Conservation (phyloP, 2,329 filamentous ascomycete genomes). For the Hortaea werneckii region DNA sequence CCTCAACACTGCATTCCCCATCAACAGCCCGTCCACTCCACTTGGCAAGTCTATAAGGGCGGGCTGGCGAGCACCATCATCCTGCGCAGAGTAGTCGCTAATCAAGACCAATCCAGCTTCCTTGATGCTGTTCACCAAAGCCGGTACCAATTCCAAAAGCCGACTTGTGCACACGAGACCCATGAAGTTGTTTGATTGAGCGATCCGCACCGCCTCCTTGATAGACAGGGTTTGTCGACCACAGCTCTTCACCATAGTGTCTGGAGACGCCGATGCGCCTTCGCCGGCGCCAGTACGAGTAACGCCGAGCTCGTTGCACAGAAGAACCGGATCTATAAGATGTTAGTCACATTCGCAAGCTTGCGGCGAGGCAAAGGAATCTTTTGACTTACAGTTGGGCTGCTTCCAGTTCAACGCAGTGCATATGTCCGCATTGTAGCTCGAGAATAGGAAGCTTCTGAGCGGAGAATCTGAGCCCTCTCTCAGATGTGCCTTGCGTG, state of each 20-base stretch:
- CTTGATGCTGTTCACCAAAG: constrained; percentile 86
- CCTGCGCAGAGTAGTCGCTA: constrained; percentile 61
- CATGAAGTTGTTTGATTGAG: constrained; percentile 97
- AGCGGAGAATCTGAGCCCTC: constrained; percentile 60
- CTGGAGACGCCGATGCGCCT: background rate
- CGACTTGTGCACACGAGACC: constrained; percentile 83
- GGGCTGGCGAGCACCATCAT: constrained; percentile 29
- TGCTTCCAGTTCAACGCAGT: constrained; percentile 98
- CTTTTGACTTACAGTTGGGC: constrained; percentile 62
- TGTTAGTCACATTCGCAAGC: constrained; percentile 7
- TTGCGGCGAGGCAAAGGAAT: background rate
- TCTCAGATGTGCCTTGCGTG: constrained; percentile 65
- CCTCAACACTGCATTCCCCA: constrained; percentile 73
- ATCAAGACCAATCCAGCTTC: constrained; percentile 87
- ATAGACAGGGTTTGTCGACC: constrained; percentile 72
- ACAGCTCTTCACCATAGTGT: constrained; percentile 42
- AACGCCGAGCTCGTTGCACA: constrained; percentile 72
- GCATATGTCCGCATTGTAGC: constrained; percentile 81
- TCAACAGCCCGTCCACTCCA: constrained; percentile 79
- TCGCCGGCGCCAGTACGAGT: background rate
- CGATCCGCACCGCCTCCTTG: constrained; percentile 88
- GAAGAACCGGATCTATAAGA: constrained; percentile 67
- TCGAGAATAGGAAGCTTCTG: constrained; percentile 85
- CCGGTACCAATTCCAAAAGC: constrained; percentile 83
- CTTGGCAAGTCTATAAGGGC: constrained; percentile 54